Conservation (phyloP, 495 filamentous ascomycete genomes). For the Aspergillus saccharolyticus region DNA sequence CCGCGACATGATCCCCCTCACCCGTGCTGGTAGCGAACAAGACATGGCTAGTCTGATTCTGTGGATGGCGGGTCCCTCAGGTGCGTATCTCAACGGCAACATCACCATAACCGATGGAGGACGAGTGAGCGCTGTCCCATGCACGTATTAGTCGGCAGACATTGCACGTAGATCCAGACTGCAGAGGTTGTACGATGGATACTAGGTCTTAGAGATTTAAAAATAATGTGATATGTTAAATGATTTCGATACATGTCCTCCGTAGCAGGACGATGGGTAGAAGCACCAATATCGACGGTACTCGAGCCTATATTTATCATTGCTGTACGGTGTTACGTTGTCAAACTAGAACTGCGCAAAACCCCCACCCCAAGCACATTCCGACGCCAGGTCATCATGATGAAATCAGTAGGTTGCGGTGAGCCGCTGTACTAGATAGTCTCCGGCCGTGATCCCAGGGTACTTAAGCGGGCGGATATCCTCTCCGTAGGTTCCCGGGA, state of each 20-base stretch:
- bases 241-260: background rate
- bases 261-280: background rate
- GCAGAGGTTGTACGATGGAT: background rate
- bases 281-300: background rate
- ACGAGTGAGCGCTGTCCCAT: constrained; percentile 42
- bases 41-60: constrained; percentile 62
- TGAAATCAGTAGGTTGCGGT: constrained; percentile 48
- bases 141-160: constrained; percentile 29
- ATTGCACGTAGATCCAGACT: background rate
- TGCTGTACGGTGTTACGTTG: constrained; percentile 2
- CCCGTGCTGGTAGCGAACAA: constrained; percentile 49
- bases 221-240: no score
- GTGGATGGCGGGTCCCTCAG: constrained; percentile 57
- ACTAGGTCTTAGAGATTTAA: background rate
- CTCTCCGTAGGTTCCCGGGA: constrained; percentile 76
- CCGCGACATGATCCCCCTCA: constrained; percentile 45
- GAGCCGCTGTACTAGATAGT: constrained; percentile 79
- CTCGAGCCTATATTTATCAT: background rate
- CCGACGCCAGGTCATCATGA: background rate
- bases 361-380: constrained; percentile 10
- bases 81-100: constrained; percentile 56
- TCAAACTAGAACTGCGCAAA: background rate
- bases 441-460: constrained; percentile 66
- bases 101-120: constrained; percentile 59
- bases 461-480: constrained; percentile 64